Percentiles rank a stretch among this genome's conserved stretches.
Evolutionary conservation across 495 filamentous ascomycete species (phyloP).

Genomic region (Lasiosphaeris hirsuta): DNA sequence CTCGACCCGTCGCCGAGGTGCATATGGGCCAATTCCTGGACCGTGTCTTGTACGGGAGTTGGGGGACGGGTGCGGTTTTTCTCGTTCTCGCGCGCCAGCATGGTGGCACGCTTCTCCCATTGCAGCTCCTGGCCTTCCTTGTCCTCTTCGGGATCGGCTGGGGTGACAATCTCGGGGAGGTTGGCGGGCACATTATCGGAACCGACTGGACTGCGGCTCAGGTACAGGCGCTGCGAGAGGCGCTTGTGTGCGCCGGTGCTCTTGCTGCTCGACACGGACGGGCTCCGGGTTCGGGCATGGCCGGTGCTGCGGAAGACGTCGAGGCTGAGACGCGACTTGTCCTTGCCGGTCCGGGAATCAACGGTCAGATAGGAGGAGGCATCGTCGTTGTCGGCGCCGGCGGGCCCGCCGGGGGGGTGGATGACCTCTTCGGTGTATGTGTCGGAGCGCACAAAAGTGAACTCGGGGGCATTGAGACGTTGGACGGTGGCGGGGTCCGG

Average conservation of each 20-base stretch:
- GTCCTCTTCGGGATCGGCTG: slow-evolving; percentile 43
- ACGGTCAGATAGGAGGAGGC: slow-evolving; percentile 31
- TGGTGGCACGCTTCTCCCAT: slow-evolving; percentile 89
- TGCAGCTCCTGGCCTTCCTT: slow-evolving; percentile 41
- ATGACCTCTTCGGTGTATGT: slow-evolving; percentile 77
- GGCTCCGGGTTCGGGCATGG: slow-evolving; percentile 46
- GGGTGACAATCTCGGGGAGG: slow-evolving; percentile 66
- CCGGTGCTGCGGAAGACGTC: slow-evolving; percentile 31
- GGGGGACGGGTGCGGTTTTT: slow-evolving; percentile 40
- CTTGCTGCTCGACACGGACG: slow-evolving; percentile 40
- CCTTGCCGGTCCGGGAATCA: slow-evolving; percentile 23
- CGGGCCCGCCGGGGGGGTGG: slow-evolving; percentile 55
- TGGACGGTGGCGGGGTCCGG: slow-evolving; percentile 28
- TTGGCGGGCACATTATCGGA: slow-evolving; percentile 74
- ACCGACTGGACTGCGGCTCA: slow-evolving; percentile 56
- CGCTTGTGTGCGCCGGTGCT: slow-evolving; percentile 40
- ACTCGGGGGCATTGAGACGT: slow-evolving; percentile 55
- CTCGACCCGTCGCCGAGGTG: slow-evolving; percentile 22
- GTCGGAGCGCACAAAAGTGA: slow-evolving; percentile 82
- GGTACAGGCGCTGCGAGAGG: slow-evolving; percentile 69
- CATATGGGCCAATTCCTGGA: slow-evolving; percentile 23
- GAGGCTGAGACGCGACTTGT: slow-evolving; percentile 25
- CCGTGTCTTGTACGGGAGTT: slow-evolving; percentile 25
- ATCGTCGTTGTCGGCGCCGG: slow-evolving; percentile 23
- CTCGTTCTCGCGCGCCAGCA: slow-evolving; percentile 69